Base-by-base conservation (phyloP, 2,329 filamentous ascomycete species). In the Paecilomyces sp. region DNA sequence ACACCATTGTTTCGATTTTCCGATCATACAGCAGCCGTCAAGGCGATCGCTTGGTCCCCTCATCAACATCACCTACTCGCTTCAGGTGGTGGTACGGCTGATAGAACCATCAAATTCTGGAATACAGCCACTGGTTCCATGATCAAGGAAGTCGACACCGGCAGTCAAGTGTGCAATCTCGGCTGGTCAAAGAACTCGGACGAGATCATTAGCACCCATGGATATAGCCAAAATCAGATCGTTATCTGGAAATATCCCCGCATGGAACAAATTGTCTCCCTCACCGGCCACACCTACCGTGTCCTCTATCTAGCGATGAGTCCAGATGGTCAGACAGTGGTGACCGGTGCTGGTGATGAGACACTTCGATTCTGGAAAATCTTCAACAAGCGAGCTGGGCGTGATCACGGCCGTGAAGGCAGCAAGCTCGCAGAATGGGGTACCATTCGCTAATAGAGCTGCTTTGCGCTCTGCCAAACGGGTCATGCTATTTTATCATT, bases 181-280 rank as follows among this genome's bases (percentile, higher is more conserved):
- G 90, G 92, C 3, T 99, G 95, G 92, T 94, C 89, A 18, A 96
- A 95, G 71, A 96, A 97, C 74, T 96, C 91, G 7, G 96, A 97
- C 72, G 94, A 99, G 75, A 92, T 99, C 60, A 93, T 99, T 58
- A 93, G 89, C 56, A 99, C 94, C 0, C 94, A 99, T 71, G 94
- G 94, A 6, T 99, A 97, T 78, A 93, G 89, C 66, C 94, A 99
- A 72, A 97, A 99, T 73, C 94, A 97, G 75, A 97, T 99, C 68
- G 93, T 97, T 41, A 91, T 99, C 58, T 99, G 94, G 94, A 99
- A 99, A 72, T 99, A 99, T 71, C 94, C 94, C 1, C 92, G 89
- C 66, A 97, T 99, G 94, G 91, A 91, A 55, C 94, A 97, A 73
- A 92, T 99, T 8, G 93, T 91, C 50, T 96, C 91, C 66, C 80